These are phyloP conservation scores for Botrytis deweyae DNA, from an alignment of 2,329 filamentous ascomycete species.

Conservation along the genomic window DNA sequence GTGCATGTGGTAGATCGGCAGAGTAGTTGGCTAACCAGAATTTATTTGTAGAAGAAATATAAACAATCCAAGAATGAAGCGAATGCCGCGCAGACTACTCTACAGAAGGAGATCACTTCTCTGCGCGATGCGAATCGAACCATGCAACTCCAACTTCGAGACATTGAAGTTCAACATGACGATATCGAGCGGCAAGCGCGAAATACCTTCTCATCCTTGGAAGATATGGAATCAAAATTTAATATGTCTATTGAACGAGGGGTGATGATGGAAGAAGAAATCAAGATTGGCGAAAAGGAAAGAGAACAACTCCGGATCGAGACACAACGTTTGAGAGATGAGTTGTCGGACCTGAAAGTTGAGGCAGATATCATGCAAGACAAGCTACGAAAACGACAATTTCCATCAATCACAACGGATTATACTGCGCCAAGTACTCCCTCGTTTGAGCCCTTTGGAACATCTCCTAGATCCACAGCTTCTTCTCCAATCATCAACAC, in stretches of 20 bases:
- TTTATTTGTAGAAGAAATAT: constrained; percentile 72
- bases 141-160: constrained; percentile 78
- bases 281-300: constrained; percentile 88
- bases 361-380: constrained; percentile 93
- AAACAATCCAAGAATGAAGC: constrained; percentile 91
- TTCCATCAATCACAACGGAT: constrained; percentile 60
- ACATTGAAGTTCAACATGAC: constrained; percentile 97
- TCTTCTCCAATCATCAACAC: constrained; percentile 90
- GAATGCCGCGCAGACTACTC: constrained; percentile 74
- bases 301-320: constrained; percentile 87
- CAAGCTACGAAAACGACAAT: constrained; percentile 77
- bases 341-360: constrained; percentile 89
- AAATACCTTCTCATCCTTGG: constrained; percentile 91
- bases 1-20: constrained; percentile 15
- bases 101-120: constrained; percentile 95
- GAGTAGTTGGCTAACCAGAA: constrained; percentile 29
- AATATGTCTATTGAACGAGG: constrained; percentile 89
- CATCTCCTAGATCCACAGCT: constrained; percentile 78
- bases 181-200: constrained; percentile 96
- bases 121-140: constrained; percentile 82
- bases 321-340: constrained; percentile 82
- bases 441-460: constrained; percentile 56
- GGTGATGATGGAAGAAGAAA: constrained; percentile 93
- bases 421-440: constrained; percentile 67
- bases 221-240: constrained; percentile 96